Base-by-base conservation (phyloP, 2,329 filamentous ascomycete genomes). In the Aureobasidium sp. region DNA sequence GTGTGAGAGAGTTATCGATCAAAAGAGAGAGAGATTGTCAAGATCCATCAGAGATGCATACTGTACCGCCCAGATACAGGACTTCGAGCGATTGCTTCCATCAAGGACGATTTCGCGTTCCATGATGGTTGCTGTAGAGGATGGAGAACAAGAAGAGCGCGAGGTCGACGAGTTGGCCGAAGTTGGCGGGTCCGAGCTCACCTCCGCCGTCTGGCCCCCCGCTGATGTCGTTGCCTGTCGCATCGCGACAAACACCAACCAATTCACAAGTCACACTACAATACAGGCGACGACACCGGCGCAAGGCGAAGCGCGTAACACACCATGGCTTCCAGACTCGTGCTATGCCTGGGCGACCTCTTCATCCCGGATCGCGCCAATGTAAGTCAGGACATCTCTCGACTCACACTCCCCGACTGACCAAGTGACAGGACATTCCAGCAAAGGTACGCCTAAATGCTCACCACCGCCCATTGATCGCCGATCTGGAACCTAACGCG, bases 331-430 rank as follows among this genome's bases (percentile, higher is more conserved):
- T 90, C 90, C 65, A 90, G 93, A 76, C 82, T 96, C 67, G 91
- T 95, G 71, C 84, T 96, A 72, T 90, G 94, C 71, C 90, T 96
- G 68, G 90, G 90, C 74, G 91, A 96, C 78, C 84, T 96, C 59
- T 91, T 95, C 78, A 95, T 96, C 76, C 91, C 91, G 69, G 91
- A 96, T 75, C 83, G 91, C 73, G 91, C 90, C 68, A 85, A 94
- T 65, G 91, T 83, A 73, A 67, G 76, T 73, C 57, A 25, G 4
- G 23, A 57, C 49, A 49, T 53, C 61, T 45, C 50, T 62, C 42
- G 21, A 62, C 59, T 62, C 27, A 31, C 27, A 29, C 13, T n/a
- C 62, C 37, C 3, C 62, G 23, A 50, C 62, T 66, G 57, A 62
- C 63, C 42, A 27, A 43, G 27, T 29, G 15, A 53, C 66, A 84